These are phyloP conservation scores for Bonia amplexicaulis DNA, from an alignment of 176 grass and related monocot species.

Conservation along the genomic window DNA sequence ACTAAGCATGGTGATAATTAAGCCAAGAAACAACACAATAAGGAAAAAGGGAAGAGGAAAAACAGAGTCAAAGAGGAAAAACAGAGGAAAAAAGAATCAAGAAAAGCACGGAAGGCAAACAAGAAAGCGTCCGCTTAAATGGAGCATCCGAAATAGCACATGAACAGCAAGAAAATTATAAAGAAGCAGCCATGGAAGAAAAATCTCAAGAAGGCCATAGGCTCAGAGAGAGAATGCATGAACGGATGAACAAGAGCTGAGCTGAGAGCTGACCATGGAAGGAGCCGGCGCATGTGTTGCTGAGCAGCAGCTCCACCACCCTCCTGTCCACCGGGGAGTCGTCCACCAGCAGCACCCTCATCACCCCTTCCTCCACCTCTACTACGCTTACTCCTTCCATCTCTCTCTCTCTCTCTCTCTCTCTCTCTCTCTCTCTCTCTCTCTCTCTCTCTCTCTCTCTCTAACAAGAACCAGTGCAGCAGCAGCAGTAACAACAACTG, in stretches of 20 bases:
- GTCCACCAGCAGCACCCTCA: constrained; percentile 83
- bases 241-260: neutral
- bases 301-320: constrained; percentile 69
- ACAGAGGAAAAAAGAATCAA: neutral
- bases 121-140: too few relatives aligned
- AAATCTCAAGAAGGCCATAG: neutral
- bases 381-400: neutral
- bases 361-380: constrained; percentile 33
- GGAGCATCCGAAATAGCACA: neutral
- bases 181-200: neutral
- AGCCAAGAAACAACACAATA: neutral
- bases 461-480: neutral
- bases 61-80: neutral
- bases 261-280: constrained; percentile 48
- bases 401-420: neutral
- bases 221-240: neutral
- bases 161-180: neutral
- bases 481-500: neutral
- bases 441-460: neutral
- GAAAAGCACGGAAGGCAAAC: neutral
- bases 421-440: neutral
- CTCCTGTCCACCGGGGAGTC: constrained; percentile 81
- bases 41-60: neutral
- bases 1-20: neutral
- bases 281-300: constrained; percentile 47